Evolutionary conservation across 371 early-diverging fungal species (phyloP).

Genomic region (Apophysomyces sp.): DNA sequence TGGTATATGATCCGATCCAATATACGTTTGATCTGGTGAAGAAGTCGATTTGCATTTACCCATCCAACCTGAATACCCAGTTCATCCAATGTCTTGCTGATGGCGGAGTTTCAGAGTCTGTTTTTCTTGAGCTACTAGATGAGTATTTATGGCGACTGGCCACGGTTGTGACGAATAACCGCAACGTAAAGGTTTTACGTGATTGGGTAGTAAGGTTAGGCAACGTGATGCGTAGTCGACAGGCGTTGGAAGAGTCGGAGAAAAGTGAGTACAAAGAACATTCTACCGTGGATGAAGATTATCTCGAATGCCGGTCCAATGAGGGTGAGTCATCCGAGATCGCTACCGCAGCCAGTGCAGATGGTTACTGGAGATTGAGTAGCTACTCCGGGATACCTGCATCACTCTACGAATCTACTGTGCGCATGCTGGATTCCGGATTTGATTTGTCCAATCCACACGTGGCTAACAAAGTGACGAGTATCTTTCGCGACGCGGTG

Average conservation of each 20-base stretch:
- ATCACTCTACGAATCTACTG: constrained; percentile 3
- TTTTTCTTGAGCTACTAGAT: constrained; percentile 16
- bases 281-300: neutral
- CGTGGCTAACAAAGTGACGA: constrained; percentile 15
- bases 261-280: neutral
- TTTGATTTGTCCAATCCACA: constrained; percentile 12
- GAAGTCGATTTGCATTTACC: neutral
- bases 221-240: neutral
- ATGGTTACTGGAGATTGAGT: neutral
- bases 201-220: constrained; percentile 7
- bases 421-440: constrained; percentile 20
- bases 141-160: constrained; percentile 9
- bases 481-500: constrained; percentile 5
- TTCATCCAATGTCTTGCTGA: constrained; percentile 16
- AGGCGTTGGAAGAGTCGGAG: neutral
- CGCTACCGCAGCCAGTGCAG: neutral
- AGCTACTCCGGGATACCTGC: constrained; percentile 10
- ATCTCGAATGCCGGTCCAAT: neutral
- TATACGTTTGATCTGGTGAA: constrained; percentile 17
- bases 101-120: constrained; percentile 11
- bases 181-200: constrained; percentile 3
- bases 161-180: constrained; percentile 1
- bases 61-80: constrained; percentile 19
- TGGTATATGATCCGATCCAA: constrained; percentile 5
- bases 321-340: neutral